Percentiles rank a stretch among this genome's conserved stretches.
Evolutionary conservation across 495 filamentous ascomycete species (phyloP).

Genomic region (Xylaria intraflava): DNA sequence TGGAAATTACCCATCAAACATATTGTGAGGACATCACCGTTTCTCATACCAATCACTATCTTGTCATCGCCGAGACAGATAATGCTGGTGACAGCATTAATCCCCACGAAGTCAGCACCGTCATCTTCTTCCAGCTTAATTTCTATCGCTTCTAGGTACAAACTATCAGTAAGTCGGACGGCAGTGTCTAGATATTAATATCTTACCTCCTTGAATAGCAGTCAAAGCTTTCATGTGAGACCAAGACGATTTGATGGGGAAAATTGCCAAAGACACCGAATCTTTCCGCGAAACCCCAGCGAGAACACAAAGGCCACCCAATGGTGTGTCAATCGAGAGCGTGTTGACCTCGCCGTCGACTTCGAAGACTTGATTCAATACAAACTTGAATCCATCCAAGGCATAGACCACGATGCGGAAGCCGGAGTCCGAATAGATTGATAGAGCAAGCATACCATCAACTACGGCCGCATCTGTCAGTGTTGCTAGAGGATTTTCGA

Average conservation of each 20-base stretch:
- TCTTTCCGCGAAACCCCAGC: slow-evolving; percentile 25
- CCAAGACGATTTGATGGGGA: slow-evolving; percentile 8
- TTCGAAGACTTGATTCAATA: slow-evolving; percentile 18
- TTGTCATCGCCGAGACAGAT: slow-evolving; percentile 28
- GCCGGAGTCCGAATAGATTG: slow-evolving; percentile 22
- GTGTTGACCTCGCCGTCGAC: slow-evolving; percentile 37
- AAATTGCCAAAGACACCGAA: slow-evolving; percentile 22
- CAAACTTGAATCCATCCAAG: slow-evolving; percentile 17
- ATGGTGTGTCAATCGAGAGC: slow-evolving; percentile 22
- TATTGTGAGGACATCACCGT: slow-evolving; percentile 38
- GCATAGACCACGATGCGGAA: slow-evolving; percentile 31
- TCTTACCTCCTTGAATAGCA: slow-evolving; percentile 2
- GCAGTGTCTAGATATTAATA: not conserved
- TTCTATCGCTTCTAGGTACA: not conserved
- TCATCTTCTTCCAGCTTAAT: not conserved
- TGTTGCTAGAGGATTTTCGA: slow-evolving; percentile 13
- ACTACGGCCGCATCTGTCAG: slow-evolving; percentile 31
- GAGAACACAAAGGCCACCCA: slow-evolving; percentile 18
- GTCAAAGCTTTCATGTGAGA: not conserved
- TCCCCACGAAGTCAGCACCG: not conserved
- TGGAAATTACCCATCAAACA: not conserved
- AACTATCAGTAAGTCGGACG: not conserved
- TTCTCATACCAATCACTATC: slow-evolving; percentile 36
- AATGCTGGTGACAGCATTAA: slow-evolving; percentile 9
- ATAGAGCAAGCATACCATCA: slow-evolving; percentile 28